Conservation (phyloP, 495 filamentous ascomycete species). For the Thermothielavioides terrestris region DNA sequence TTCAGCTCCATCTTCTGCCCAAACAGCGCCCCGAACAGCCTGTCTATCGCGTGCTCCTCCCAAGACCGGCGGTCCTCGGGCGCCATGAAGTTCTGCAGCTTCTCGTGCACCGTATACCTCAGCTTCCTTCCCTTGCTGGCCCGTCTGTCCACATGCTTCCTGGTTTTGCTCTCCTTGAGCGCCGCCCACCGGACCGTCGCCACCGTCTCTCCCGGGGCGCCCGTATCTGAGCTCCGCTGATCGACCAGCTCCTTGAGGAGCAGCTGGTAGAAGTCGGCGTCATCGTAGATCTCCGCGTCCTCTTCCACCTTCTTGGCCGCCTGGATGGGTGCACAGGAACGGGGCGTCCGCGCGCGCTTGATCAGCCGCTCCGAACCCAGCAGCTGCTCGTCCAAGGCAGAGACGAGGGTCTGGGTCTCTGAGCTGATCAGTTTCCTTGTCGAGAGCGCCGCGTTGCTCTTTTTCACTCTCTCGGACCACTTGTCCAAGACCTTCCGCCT, state of each 20-base stretch:
- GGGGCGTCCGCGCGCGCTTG: slow-evolving; percentile 53
- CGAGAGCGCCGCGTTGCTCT: slow-evolving; percentile 33
- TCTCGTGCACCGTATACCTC: slow-evolving; percentile 89
- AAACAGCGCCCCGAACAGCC: slow-evolving; percentile 83
- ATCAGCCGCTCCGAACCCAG: slow-evolving; percentile 58
- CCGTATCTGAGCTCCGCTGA: slow-evolving; percentile 58
- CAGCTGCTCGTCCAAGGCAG: slow-evolving; percentile 68
- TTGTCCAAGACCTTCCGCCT: slow-evolving; percentile 54
- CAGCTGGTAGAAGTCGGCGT: slow-evolving; percentile 86
- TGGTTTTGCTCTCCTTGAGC: slow-evolving; percentile 71
- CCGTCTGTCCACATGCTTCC: slow-evolving; percentile 79
- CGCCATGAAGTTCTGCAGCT: slow-evolving; percentile 96
- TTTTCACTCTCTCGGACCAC: slow-evolving; percentile 54
- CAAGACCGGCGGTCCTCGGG: slow-evolving; percentile 71
- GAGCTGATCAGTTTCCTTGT: slow-evolving; percentile 45
- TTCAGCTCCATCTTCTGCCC: slow-evolving; percentile 66
- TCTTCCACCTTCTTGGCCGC: slow-evolving; percentile 44
- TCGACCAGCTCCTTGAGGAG: slow-evolving; percentile 88
- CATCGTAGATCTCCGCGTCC: slow-evolving; percentile 65
- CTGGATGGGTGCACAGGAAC: slow-evolving; percentile 66
- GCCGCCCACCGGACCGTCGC: slow-evolving; percentile 50
- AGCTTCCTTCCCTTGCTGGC: slow-evolving; percentile 94
- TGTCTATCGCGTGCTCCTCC: slow-evolving; percentile 68
- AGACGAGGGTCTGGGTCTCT: slow-evolving; percentile 53
- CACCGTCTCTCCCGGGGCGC: slow-evolving; percentile 34